Evolutionary conservation across 495 filamentous ascomycete genomes (phyloP).

Genomic region (Xylaria cubensis): DNA sequence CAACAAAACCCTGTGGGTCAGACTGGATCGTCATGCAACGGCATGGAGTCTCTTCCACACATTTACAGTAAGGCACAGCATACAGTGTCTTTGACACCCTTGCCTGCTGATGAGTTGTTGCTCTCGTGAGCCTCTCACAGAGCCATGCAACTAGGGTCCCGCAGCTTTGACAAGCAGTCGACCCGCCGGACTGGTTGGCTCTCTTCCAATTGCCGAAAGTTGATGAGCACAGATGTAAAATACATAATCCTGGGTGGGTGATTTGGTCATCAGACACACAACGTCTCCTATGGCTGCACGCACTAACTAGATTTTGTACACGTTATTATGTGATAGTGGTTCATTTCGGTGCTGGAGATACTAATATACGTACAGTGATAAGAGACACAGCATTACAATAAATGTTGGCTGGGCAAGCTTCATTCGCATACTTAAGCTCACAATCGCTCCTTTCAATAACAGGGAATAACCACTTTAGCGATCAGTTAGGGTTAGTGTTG

Average conservation of each 20-base stretch:
- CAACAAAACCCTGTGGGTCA: not conserved
- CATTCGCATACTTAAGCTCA: too few species aligned
- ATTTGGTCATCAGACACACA: slow-evolving; percentile 14
- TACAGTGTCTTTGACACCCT: not conserved
- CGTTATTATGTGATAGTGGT: slow-evolving; percentile 13
- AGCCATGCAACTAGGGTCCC: slow-evolving; percentile 14
- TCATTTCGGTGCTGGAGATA: not conserved
- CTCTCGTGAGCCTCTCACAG: slow-evolving; percentile 5
- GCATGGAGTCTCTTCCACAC: too few species aligned
- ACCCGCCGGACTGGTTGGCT: slow-evolving; percentile 19
- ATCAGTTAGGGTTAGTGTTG: slow-evolving; percentile 1
- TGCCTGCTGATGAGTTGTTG: not conserved
- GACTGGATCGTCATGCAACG: not conserved
- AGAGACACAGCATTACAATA: not conserved
- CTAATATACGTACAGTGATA: not conserved
- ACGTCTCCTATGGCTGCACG: not conserved
- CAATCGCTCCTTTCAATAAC: not conserved
- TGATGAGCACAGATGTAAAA: not conserved
- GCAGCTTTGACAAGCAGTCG: slow-evolving; percentile 1
- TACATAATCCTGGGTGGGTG: not conserved
- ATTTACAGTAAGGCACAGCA: too few species aligned
- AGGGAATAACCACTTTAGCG: not conserved
- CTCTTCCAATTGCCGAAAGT: slow-evolving; percentile 4
- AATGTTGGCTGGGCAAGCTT: not conserved
- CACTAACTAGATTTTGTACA: not conserved